Evolutionary conservation across 805 yeast species (phyloP).

Genomic region (Yarrowia keelungensis): DNA sequence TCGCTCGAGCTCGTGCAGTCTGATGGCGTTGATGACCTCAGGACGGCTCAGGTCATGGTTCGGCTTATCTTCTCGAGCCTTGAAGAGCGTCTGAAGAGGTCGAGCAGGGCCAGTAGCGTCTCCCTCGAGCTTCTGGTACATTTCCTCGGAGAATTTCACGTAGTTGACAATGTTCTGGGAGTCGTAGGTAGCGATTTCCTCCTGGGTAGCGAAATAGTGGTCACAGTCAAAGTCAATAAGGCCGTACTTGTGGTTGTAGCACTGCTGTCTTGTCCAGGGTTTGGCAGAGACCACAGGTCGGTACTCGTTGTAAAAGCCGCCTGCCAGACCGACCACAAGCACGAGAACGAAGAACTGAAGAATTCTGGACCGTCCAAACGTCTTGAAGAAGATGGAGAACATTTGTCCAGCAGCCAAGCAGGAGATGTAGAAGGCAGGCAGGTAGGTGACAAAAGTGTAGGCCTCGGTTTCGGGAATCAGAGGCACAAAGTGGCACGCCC

Average conservation of each 20-base stretch:
- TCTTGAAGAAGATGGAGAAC: constrained; percentile 59
- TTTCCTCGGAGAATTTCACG: constrained; percentile 30
- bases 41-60: constrained; percentile 16
- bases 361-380: background rate
- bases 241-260: constrained; percentile 9
- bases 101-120: constrained; percentile 6
- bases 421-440: constrained; percentile 83
- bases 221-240: constrained; percentile 38
- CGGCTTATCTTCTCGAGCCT: constrained; percentile 24
- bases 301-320: constrained; percentile 15
- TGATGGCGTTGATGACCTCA: constrained; percentile 30
- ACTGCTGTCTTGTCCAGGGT: constrained; percentile 25
- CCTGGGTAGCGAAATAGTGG: constrained; percentile 2
- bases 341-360: background rate
- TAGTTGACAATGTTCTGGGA: constrained; percentile 34
- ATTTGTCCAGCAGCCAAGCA: constrained; percentile 67
- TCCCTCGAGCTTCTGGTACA: constrained; percentile 31
- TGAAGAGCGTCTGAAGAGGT: constrained; percentile 33
- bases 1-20: constrained; percentile 22
- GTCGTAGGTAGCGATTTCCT: constrained; percentile 38
- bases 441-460: constrained; percentile 75
- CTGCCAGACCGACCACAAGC: constrained; percentile 40
- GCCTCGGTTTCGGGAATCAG: constrained; percentile 80
- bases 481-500: constrained; percentile 74
- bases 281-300: constrained; percentile 33